phyloP scores from a whole-genome alignment of 352 stramenopile genomes.

The Phytophthora melonis region DNA sequence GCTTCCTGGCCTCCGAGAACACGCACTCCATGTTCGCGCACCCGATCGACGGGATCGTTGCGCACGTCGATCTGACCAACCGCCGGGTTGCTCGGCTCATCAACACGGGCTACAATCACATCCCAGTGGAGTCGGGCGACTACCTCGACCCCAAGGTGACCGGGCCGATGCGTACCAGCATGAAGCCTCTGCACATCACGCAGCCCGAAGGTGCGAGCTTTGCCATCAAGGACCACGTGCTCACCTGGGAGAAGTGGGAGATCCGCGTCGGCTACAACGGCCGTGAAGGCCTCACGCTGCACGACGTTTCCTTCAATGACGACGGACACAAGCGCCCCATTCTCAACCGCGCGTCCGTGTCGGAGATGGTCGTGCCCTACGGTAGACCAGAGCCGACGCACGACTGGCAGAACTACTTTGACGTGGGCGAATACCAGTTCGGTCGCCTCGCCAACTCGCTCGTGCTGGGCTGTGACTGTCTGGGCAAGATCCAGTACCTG shows the following conservation, averaged over 20 bases:
- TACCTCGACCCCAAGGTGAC: constrained; percentile 44
- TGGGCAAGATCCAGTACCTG: constrained; percentile 87
- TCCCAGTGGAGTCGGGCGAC: constrained; percentile 43
- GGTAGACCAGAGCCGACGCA: constrained; percentile 48
- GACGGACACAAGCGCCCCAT: constrained; percentile 44
- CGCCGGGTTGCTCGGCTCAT: constrained; percentile 37
- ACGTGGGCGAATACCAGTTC: constrained; percentile 79
- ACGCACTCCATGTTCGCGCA: constrained; percentile 53
- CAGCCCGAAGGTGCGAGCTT: constrained; percentile 78
- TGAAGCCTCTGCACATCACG: constrained; percentile 67
- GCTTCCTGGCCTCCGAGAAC: constrained; percentile 35
- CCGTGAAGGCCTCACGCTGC: constrained; percentile 75
- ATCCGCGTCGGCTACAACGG: constrained; percentile 85
- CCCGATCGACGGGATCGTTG: constrained; percentile 46
- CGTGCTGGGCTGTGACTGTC: constrained; percentile 81
- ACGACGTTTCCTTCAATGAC: constrained; percentile 62
- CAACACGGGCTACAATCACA: constrained; percentile 46
- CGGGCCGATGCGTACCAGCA: constrained; percentile 40
- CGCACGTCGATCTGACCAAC: constrained; percentile 47
- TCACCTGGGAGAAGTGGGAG: constrained; percentile 82
- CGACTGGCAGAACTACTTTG: constrained; percentile 73
- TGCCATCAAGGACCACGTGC: constrained; percentile 58
- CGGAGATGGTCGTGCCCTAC: constrained; percentile 1
- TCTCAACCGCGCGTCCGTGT: constrained; percentile 26
- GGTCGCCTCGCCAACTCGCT: constrained; percentile 76